Evolutionary conservation across 2,329 filamentous ascomycete species (phyloP), one percentile per base, ranked within the genome.

Genomic region (Neospermospora avenae): DNA sequence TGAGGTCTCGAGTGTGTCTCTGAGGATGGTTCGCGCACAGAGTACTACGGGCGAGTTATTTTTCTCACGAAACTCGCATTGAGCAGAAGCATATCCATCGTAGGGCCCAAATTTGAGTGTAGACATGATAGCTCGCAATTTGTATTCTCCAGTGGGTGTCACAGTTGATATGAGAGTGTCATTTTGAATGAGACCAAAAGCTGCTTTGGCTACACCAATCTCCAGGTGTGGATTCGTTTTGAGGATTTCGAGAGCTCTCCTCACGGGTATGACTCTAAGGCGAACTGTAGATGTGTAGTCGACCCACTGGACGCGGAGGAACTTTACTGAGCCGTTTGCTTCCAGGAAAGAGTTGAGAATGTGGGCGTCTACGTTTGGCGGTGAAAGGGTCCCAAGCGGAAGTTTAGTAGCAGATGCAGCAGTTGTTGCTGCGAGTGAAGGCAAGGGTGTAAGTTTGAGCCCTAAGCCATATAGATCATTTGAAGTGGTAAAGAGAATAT

Each of bases 401-500:
- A 57, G 41, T 3, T 24, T 31, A 28, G 56, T 35, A 51, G 46
- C 1, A 28, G 34, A 22, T 20, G 22, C 44, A 42, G 68, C 66
- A 63, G 68, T 68, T 16, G 70, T 55, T 25, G 68, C 37, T 61
- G 25, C 24, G 18, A 16, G 24, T 2, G 18, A 16, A 1, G 53
- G 20, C 16, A 65, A 39, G 2, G 60, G 58, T 0, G 55, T 63
- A 14, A 81, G 73, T 35, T 74, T 70, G 18, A 85, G 74, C 0
- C 78, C 74, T 1, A 96, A 80, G 13, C 81, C 77, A 69, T 95
- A 96, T 0, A 95, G 76, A n/a, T 78, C 75, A 69, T 93, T 93
- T 0, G 90, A 84, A 66, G 92, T 96, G 63, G 84, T 80, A 76
- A 93, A 95, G 8, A 95, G 75, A 0, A 95, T 81, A 58, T 88